phyloP scores from a whole-genome alignment of 1,139 yeast species.

The Pichia norvegensis region DNA sequence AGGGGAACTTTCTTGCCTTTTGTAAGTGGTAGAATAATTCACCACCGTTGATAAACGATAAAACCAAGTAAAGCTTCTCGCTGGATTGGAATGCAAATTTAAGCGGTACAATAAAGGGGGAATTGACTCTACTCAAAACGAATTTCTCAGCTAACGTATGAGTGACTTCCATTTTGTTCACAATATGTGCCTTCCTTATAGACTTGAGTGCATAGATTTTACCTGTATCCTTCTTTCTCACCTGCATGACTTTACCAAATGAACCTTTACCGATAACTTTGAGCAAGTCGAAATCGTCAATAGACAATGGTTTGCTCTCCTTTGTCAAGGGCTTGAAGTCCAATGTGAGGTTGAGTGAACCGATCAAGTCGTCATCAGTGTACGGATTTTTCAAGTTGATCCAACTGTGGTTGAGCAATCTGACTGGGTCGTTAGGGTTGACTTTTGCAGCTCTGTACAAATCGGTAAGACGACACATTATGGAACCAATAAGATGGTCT shows the following conservation, averaged over 20 bases:
- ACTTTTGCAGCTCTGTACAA: conserved; percentile 19
- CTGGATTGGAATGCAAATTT: conserved; percentile 95
- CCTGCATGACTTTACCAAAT: conserved; percentile 98
- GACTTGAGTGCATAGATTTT: conserved; percentile 93
- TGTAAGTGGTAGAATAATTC: conserved; percentile 93
- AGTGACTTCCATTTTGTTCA: conserved; percentile 87
- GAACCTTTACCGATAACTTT: conserved; percentile 97
- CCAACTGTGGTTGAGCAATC: conserved; percentile 44
- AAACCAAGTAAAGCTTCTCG: conserved; percentile 81
- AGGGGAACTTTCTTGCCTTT: conserved; percentile 79
- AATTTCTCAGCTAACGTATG: conserved; percentile 96
- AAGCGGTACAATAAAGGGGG: conserved; percentile 97
- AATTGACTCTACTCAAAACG: conserved; percentile 83
- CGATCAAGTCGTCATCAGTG: conserved; percentile 31
- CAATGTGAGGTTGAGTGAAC: conserved; percentile 59
- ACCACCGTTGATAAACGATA: conserved; percentile 95
- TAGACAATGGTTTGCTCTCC: conserved; percentile 60
- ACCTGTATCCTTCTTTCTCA: conserved; percentile 86
- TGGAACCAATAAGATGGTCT: conserved; percentile 28
- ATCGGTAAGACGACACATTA: conserved; percentile 28
- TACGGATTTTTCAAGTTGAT: conserved; percentile 28
- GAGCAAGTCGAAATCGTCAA: conserved; percentile 85
- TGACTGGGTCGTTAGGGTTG: conserved; percentile 24
- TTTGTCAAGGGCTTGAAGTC: conserved; percentile 60
- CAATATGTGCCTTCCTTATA: conserved; percentile 86